phyloP scores from a whole-genome alignment of 495 filamentous ascomycete genomes.

The Diplogelasinospora grovesii region DNA sequence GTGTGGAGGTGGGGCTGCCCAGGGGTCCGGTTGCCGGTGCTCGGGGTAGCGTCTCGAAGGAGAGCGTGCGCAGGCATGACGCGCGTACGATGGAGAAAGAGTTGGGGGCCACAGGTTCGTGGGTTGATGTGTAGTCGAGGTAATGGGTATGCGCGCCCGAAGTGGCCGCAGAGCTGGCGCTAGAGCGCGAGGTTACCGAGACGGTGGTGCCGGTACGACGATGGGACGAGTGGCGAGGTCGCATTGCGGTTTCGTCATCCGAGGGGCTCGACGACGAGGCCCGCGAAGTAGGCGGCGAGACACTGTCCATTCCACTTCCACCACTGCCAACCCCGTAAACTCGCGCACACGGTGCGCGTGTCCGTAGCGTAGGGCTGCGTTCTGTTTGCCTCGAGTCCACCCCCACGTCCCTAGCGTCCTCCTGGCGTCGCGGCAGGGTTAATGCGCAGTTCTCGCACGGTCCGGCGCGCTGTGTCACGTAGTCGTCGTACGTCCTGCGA shows the following conservation, averaged over 20 bases:
- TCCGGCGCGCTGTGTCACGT: constrained; percentile 44
- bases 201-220: constrained; percentile 25
- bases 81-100: constrained; percentile 82
- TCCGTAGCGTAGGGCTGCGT: constrained; percentile 37
- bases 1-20: constrained; percentile 27
- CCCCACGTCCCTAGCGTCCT: constrained; percentile 23
- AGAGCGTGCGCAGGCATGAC: constrained; percentile 79
- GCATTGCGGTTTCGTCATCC: constrained; percentile 32
- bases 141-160: constrained; percentile 63
- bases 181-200: constrained; percentile 36
- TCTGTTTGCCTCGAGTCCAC: constrained; percentile 24
- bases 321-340: no score
- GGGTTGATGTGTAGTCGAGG: constrained; percentile 79
- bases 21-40: constrained; percentile 34
- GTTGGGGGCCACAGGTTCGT: constrained; percentile 64
- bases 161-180: constrained; percentile 31
- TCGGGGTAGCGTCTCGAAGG: constrained; percentile 75
- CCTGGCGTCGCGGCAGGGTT: constrained; percentile 49
- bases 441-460: constrained; percentile 58
- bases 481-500: constrained; percentile 50
- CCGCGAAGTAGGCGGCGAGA: constrained; percentile 37
- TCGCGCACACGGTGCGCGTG: constrained; percentile 43
- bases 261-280: constrained; percentile 39
- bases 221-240: constrained; percentile 15
- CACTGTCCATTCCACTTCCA: constrained; percentile 24